Percentiles rank a stretch among this genome's conserved stretches.
phyloP scores from a whole-genome alignment of 2,329 filamentous ascomycete species.

The Arthroderma sp. region DNA sequence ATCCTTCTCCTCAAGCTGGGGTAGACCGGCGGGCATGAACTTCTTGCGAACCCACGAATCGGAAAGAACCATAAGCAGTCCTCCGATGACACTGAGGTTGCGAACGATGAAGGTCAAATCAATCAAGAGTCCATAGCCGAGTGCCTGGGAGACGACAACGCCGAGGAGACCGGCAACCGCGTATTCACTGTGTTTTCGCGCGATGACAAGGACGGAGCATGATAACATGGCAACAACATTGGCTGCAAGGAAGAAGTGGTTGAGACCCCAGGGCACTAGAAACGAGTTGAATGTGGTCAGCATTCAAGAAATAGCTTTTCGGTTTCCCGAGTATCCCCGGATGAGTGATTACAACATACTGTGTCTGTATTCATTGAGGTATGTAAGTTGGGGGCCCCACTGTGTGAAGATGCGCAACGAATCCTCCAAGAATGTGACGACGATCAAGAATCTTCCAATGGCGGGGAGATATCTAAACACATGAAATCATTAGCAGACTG shows the following conservation, averaged over 20 bases:
- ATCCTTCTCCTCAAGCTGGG: constrained; percentile 94
- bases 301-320: neutral
- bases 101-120: constrained; percentile 99
- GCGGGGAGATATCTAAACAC: constrained; percentile 68
- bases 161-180: constrained; percentile 80
- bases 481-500: constrained; percentile 18
- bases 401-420: constrained; percentile 91
- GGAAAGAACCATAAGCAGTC: constrained; percentile 92
- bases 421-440: constrained; percentile 97
- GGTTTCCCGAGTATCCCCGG: too few relatives aligned
- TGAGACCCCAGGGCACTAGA: constrained; percentile 73
- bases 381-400: constrained; percentile 89
- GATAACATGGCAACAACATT: constrained; percentile 80
- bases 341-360: constrained; percentile 48
- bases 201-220: constrained; percentile 77
- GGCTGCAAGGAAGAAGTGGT: constrained; percentile 78
- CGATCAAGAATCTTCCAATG: constrained; percentile 92
- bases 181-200: constrained; percentile 83
- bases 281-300: neutral
- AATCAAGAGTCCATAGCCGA: constrained; percentile 96
- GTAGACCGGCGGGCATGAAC: constrained; percentile 89
- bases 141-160: constrained; percentile 83
- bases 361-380: constrained; percentile 80
- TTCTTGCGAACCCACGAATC: constrained; percentile 97
- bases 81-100: constrained; percentile 94